A percentile compares a stretch with the other conserved stretches of the same genome.
Evolutionary conservation across 169 alveolate species (phyloP).

Genomic region (Cryptosporidium felis): DNA sequence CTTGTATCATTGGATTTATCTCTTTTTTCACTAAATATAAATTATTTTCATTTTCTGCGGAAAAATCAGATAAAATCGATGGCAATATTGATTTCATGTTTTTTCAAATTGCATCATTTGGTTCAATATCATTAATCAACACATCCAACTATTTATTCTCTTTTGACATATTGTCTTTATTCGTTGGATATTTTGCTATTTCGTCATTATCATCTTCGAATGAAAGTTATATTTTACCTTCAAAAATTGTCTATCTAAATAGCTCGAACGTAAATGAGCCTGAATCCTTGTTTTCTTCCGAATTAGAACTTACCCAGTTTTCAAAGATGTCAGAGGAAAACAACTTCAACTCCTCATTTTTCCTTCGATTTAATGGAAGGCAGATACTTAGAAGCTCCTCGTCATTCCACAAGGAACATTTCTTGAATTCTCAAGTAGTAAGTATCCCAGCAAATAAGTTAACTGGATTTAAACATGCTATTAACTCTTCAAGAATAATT

Average conservation of each 20-base stretch:
- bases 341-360: neutral
- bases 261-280: too few species aligned
- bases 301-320: neutral
- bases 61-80: neutral
- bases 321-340: neutral
- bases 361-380: slow-evolving; percentile 14
- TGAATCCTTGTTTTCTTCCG: too few species aligned
- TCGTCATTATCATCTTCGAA: neutral
- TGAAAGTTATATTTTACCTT: too few species aligned
- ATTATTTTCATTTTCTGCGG: neutral
- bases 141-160: neutral
- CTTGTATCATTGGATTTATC: neutral
- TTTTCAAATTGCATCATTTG: slow-evolving; percentile 2
- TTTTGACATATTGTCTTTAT: neutral
- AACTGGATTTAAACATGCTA: slow-evolving; percentile 24
- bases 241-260: too few species aligned
- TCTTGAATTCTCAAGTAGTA: neutral
- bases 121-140: neutral
- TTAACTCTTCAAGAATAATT: neutral
- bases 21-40: neutral
- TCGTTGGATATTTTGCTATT: neutral
- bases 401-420: slow-evolving; percentile 17
- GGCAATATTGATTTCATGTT: neutral
- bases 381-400: slow-evolving; percentile 13
- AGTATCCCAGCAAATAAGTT: slow-evolving; percentile 15